These are phyloP conservation scores for Umbelopsis sp. DNA, from an alignment of 371 early-diverging fungal species.

Conservation along the genomic window DNA sequence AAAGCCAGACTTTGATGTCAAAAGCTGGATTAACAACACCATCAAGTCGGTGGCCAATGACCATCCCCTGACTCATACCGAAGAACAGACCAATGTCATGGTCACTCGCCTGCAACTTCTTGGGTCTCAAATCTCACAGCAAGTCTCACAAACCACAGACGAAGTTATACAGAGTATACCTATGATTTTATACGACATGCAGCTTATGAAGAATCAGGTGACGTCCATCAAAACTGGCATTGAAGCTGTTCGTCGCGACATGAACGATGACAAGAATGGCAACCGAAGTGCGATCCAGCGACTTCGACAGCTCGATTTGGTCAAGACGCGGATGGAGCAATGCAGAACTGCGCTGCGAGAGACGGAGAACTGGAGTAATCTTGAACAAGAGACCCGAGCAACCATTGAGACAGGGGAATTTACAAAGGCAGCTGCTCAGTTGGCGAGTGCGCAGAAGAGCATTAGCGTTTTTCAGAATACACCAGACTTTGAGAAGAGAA, in stretches of 20 bases:
- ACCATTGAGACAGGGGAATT: constrained; percentile 65
- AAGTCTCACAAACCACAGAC: constrained; percentile 54
- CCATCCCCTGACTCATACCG: constrained; percentile 25
- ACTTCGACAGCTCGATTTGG: constrained; percentile 67
- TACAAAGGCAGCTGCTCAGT: constrained; percentile 58
- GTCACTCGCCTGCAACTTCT: constrained; percentile 63
- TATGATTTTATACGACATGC: constrained; percentile 66
- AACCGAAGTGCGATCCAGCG: constrained; percentile 61
- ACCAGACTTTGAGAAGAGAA: constrained; percentile 66
- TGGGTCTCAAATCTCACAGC: constrained; percentile 54
- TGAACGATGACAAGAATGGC: constrained; percentile 34
- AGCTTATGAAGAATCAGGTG: constrained; percentile 62
- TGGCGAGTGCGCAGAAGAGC: constrained; percentile 70
- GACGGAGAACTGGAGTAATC: constrained; percentile 79
- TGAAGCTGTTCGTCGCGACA: constrained; percentile 47
- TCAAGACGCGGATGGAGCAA: constrained; percentile 73
- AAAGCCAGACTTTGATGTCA: constrained; percentile 60
- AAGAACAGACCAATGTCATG: constrained; percentile 56
- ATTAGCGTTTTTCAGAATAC: constrained; percentile 68
- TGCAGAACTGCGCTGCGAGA: constrained; percentile 59
- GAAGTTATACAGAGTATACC: constrained; percentile 62
- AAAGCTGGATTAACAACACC: constrained; percentile 66
- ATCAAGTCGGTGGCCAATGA: constrained; percentile 29
- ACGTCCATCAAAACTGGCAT: constrained; percentile 52
- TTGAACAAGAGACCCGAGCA: constrained; percentile 68